These are phyloP conservation scores for Alectoria sarmentosa DNA, from an alignment of 495 filamentous ascomycete species.

Conservation along the genomic window DNA sequence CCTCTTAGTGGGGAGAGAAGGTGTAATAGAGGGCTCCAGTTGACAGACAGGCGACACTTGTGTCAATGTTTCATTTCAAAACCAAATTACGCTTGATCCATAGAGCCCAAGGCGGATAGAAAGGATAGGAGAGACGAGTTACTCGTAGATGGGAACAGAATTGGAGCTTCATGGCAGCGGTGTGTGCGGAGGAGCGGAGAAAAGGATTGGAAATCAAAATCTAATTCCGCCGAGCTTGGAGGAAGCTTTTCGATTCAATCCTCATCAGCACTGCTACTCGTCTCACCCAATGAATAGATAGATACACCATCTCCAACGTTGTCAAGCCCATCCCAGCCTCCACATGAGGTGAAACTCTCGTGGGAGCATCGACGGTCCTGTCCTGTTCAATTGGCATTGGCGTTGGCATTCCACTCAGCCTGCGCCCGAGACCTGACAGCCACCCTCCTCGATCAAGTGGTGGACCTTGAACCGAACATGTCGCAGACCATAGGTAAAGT, in stretches of 20 bases:
- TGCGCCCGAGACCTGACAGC: neutral
- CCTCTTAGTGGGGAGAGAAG: constrained; percentile 1
- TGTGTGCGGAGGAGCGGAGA: constrained; percentile 4
- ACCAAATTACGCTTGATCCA: constrained; percentile 23
- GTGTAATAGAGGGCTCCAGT: constrained; percentile 18
- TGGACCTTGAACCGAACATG: constrained; percentile 38
- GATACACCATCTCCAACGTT: neutral
- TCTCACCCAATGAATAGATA: neutral
- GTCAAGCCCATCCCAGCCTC: neutral
- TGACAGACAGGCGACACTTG: constrained; percentile 17
- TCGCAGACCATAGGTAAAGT: constrained; percentile 64
- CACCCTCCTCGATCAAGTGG: constrained; percentile 15
- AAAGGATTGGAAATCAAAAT: constrained; percentile 23
- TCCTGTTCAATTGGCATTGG: neutral
- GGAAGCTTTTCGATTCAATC: neutral
- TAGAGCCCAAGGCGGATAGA: neutral
- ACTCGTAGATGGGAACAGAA: neutral
- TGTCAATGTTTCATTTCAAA: constrained; percentile 16
- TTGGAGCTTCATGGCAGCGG: neutral
- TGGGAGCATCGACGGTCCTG: neutral
- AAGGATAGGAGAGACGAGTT: neutral
- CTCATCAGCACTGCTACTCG: neutral
- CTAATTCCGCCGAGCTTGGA: too few relatives aligned
- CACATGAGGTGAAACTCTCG: neutral
- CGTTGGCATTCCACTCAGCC: neutral